Evolutionary conservation across 208 protist species (phyloP), one percentile per base, ranked within the genome.

Genomic region (Trypanosoma lewisi): DNA sequence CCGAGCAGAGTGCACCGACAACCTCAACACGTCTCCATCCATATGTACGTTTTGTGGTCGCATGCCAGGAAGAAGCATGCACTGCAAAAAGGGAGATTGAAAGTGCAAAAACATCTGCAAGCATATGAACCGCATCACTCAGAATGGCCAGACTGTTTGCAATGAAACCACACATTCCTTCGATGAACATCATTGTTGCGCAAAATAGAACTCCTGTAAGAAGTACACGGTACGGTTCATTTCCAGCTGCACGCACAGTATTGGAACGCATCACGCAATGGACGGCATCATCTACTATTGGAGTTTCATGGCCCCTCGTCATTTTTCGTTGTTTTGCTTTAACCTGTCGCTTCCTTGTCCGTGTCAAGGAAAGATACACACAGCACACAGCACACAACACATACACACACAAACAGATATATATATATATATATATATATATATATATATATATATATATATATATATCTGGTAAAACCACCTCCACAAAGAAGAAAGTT

Each of bases 21-120:
- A 88, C 78, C 54, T 85, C 82, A 2, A 73, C 75, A 17, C 77
- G 62, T 31, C 77, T 58, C 30, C 65, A 86, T 0, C 78, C 82
- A 63, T 75, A 88, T 9, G 61, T 82, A 8, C 60, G 16, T 33
- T 41, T 58, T 3, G 21, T 17, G 0, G 60, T 77, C 37, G 73
- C 44, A 23, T 27, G 11, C 67, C 59, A 73, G n/a, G 58, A 48
- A 12, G 62, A 60, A 36, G 57, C 57, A 53, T 71, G 17, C 9
- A 72, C n/a, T 21, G 78, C 65, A 49, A 73, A 70, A 28, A 82
- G 60, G 11, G 81, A 70, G 14, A 85, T 56, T 12, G 59, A 69
- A 57, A 87, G 41, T 12, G 64, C 63, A 37, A 85, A 63, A 3
- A 87, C 78, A 67, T 85, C 77, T 0, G 71, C 78, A 11, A 85